Evolutionary conservation across 352 stramenopile species (phyloP).

Genomic region (Globisporangium rhizosaccharum): DNA sequence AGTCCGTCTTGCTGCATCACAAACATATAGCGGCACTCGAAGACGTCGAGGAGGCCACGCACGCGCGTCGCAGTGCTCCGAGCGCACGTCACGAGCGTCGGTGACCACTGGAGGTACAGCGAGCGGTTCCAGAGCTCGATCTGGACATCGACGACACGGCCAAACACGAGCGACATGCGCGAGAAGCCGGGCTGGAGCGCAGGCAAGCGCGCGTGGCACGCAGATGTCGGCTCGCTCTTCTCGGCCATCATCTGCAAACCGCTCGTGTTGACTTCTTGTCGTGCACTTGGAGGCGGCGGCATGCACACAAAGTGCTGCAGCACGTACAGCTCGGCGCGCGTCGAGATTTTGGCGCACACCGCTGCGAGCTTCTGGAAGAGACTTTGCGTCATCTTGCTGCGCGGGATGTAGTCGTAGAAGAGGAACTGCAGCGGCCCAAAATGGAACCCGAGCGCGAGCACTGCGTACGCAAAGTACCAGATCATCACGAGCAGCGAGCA

Average conservation of each 20-base stretch:
- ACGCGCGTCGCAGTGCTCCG: constrained; percentile 15
- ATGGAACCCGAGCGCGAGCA: constrained; percentile 75
- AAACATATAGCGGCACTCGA: constrained; percentile 62
- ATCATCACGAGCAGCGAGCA: constrained; percentile 57
- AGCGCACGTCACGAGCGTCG: constrained; percentile 11
- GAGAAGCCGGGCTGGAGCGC: constrained; percentile 21
- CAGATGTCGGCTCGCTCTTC: constrained; percentile 16
- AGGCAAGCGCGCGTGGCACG: constrained; percentile 3
- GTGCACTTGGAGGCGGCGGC: constrained; percentile 18
- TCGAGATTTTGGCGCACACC: constrained; percentile 32
- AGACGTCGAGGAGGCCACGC: constrained; percentile 17
- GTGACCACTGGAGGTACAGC: constrained; percentile 38
- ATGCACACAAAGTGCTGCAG: constrained; percentile 48
- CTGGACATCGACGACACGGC: constrained; percentile 46
- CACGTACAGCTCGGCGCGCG: constrained; percentile 44
- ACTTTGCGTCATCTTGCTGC: constrained; percentile 47
- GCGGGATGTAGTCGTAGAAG: constrained; percentile 66
- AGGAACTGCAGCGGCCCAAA: constrained; percentile 73
- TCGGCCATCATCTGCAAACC: constrained; percentile 18
- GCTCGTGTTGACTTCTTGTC: constrained; percentile 6
- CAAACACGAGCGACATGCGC: constrained; percentile 49
- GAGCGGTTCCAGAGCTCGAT: constrained; percentile 68
- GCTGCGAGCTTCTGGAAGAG: constrained; percentile 34
- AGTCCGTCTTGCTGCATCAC: constrained; percentile 61
- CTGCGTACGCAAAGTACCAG: constrained; percentile 59